Conservation (phyloP, 768 basidiomycete genomes). For the Lactarius vividus region DNA sequence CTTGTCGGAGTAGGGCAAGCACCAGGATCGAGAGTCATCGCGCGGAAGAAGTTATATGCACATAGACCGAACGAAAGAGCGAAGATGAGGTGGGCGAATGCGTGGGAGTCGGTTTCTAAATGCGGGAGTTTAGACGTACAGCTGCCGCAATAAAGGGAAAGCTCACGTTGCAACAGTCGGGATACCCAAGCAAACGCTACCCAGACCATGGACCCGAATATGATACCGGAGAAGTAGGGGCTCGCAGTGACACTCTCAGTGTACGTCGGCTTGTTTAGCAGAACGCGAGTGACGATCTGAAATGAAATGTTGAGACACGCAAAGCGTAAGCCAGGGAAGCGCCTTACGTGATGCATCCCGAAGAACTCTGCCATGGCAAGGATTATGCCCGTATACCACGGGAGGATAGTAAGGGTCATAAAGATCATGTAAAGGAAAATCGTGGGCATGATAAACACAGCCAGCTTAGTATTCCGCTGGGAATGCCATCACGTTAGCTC, state of each 20-base stretch:
- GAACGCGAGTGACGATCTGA: slow-evolving; percentile 79
- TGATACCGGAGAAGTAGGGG: slow-evolving; percentile 93
- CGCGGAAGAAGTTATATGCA: slow-evolving; percentile 86
- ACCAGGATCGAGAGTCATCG: slow-evolving; percentile 87
- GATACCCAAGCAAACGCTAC: slow-evolving; percentile 81
- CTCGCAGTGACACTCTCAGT: slow-evolving; percentile 82
- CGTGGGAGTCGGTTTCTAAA: slow-evolving; percentile 72
- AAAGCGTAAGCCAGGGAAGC: not conserved
- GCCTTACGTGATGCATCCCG: slow-evolving; percentile 86
- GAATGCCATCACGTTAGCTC: slow-evolving; percentile 4
- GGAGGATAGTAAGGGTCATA: slow-evolving; percentile 74
- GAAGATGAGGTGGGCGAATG: slow-evolving; percentile 75
- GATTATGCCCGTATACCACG: slow-evolving; percentile 86
- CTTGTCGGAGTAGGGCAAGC: slow-evolving; percentile 75
- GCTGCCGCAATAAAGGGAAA: not conserved
- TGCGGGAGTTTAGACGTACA: not conserved
- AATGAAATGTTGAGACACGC: slow-evolving; percentile 19
- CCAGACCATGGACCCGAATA: slow-evolving; percentile 82
- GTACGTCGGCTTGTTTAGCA: slow-evolving; percentile 78
- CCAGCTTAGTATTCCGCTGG: slow-evolving; percentile 78
- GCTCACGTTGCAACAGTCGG: slow-evolving; percentile 67
- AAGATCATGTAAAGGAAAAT: slow-evolving; percentile 82
- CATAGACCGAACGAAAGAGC: slow-evolving; percentile 68
- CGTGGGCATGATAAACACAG: slow-evolving; percentile 75
- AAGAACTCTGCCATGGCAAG: slow-evolving; percentile 86